Evolutionary conservation across 208 protist genomes (phyloP), one percentile per base, ranked within the genome.

Genomic region (Kentomonas sorsogonicus): DNA sequence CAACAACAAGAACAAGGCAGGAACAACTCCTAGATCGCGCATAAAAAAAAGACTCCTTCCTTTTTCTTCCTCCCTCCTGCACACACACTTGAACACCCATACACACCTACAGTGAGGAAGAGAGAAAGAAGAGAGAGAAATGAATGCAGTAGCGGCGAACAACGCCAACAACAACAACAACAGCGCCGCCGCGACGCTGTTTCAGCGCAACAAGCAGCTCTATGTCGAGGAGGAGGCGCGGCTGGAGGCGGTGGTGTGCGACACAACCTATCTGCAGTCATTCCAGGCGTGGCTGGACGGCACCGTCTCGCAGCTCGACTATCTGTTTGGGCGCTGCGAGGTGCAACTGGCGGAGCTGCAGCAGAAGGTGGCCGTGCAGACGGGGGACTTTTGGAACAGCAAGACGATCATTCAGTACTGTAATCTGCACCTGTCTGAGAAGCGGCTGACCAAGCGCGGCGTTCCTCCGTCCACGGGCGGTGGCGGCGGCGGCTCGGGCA

Each of bases 191-290:
- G 72, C 77, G 16, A 83, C 78, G 1, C 52, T 86, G 16, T 94
- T 94, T 63, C 81, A 91, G 72, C 80, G 83, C 62, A 91, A 89
- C 69, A 89, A 87, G 75, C 76, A 77, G 53, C 60, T 84, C 15
- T 94, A 91, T 67, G 41, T 91, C 13, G 78, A 90, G 23, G 88
- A 94, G 61, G 83, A 94, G 69, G 72, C 79, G 31, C 86, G 85
- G 59, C 74, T 94, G 38, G 69, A 90, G 46, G 13, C 25, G 29
- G 78, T 90, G 43, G 60, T 89, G 34, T 72, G 72, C 46, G 69
- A 86, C 44, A 73, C 75, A 13, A 70, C 62, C 33, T 92, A 92
- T 58, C 58, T 79, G 18, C 72, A 74, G 43, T 67, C 74, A 9
- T 91, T 92, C 34, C 82, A 88, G 41, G 60, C 58, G 22, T 94